A percentile compares a stretch with the other conserved stretches of the same genome.
Conservation (phyloP, 345 rosid genomes). For the Acer negundo region DNA sequence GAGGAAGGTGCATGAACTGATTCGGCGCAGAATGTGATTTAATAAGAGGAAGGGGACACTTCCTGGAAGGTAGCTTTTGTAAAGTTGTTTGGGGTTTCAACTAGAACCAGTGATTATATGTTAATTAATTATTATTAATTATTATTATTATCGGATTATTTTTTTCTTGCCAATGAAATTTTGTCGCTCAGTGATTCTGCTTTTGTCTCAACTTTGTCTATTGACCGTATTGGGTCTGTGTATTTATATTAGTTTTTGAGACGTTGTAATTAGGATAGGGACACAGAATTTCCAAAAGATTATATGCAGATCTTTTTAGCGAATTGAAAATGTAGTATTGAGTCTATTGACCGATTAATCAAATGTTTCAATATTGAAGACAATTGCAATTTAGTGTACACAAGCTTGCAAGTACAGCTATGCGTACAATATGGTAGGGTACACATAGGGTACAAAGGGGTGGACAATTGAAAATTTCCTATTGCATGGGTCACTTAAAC, state of each 20-base stretch:
- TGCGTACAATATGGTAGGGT: not conserved
- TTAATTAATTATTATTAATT: conserved; percentile 6
- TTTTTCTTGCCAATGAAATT: conserved; percentile 17
- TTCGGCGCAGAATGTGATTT: conserved; percentile 17
- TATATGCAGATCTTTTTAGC: not conserved
- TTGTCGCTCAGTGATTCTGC: conserved; percentile 13
- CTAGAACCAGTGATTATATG: conserved; percentile 9
- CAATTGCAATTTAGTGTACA: not conserved
- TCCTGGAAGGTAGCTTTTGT: conserved; percentile 57
- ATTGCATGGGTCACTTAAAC: not conserved
- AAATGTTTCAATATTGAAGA: not conserved
- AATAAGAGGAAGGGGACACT: conserved; percentile 24
- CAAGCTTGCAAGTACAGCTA: not conserved
- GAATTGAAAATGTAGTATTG: not conserved
- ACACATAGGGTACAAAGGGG: not conserved
- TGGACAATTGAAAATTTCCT: not conserved
- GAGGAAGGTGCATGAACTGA: conserved; percentile 34
- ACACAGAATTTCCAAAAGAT: not conserved
- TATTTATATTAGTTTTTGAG: not conserved
- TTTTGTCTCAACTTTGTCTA: conserved; percentile 21
- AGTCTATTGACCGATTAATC: not conserved
- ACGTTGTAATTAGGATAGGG: not conserved
- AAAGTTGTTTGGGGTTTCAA: conserved; percentile 42
- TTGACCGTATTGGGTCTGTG: conserved; percentile 33
- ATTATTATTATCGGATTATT: conserved; percentile 16